These are phyloP conservation scores for Persicaria tinctoria DNA, from an alignment of 148 eudicot species.

Conservation along the genomic window DNA sequence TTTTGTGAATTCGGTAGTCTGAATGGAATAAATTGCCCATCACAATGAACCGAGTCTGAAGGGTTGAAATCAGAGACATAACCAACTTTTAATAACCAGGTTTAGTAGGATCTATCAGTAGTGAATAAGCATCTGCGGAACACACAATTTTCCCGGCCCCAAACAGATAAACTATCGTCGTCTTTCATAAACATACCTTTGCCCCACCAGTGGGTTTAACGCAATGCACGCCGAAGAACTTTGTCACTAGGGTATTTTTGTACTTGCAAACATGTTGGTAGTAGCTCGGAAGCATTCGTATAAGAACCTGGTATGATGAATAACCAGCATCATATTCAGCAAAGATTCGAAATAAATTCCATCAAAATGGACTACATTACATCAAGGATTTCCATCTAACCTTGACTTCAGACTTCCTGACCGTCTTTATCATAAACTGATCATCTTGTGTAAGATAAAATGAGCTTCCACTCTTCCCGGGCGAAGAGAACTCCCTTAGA, in stretches of 20 bases:
- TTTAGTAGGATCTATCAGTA: neutral
- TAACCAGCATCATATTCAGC: neutral
- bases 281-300: slow-evolving; percentile 73
- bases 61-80: neutral
- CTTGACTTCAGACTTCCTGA: slow-evolving; percentile 76
- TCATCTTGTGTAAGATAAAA: slow-evolving; percentile 79
- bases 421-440: slow-evolving; percentile 71
- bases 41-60: slow-evolving; percentile 83
- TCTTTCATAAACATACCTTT: slow-evolving; percentile 24
- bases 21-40: slow-evolving; percentile 96
- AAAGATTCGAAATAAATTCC: too few species aligned
- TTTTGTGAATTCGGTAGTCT: slow-evolving; percentile 80
- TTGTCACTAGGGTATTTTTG: slow-evolving; percentile 61
- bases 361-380: neutral
- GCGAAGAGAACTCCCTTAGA: slow-evolving; percentile 72
- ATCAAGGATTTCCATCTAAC: slow-evolving; percentile 26
- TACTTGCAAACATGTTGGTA: slow-evolving; percentile 51
- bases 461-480: slow-evolving; percentile 84
- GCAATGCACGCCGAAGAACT: slow-evolving; percentile 73
- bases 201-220: slow-evolving; percentile 54
- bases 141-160: neutral
- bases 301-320: slow-evolving; percentile 42
- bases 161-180: neutral
- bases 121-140: neutral
- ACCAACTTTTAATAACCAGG: neutral